phyloP scores from a whole-genome alignment of 345 rosid species.

The Salix arbutifolia region DNA sequence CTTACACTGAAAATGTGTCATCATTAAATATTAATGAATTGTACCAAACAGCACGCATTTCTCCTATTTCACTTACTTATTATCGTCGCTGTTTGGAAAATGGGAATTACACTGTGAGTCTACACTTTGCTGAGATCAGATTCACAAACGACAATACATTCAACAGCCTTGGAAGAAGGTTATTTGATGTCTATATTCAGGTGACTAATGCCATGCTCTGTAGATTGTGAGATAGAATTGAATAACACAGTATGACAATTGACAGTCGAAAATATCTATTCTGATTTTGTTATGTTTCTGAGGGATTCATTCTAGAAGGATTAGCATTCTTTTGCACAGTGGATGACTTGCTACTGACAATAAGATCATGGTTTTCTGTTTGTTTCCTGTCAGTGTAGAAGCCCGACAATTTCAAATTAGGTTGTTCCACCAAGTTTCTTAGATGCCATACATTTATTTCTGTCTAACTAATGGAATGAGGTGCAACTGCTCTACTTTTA shows the following conservation, averaged over 20 bases:
- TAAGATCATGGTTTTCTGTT: neutral
- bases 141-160: slow-evolving; percentile 18
- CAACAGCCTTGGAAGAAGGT: slow-evolving; percentile 24
- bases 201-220: neutral
- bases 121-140: slow-evolving; percentile 31
- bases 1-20: neutral
- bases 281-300: neutral
- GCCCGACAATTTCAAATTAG: neutral
- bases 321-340: neutral
- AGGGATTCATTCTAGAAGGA: neutral
- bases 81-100: slow-evolving; percentile 24
- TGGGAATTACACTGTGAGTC: slow-evolving; percentile 19
- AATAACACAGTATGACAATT: neutral
- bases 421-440: neutral
- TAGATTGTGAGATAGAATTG: neutral
- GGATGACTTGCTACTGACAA: neutral
- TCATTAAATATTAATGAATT: slow-evolving; percentile 8
- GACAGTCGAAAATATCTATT: neutral
- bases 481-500: neutral
- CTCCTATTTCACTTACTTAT: slow-evolving; percentile 17
- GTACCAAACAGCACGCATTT: slow-evolving; percentile 12
- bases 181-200: slow-evolving; percentile 32
- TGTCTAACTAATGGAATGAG: neutral
- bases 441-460: neutral
- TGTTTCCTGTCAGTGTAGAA: neutral